A percentile compares a stretch with the other conserved stretches of the same genome.
Conservation (phyloP, 495 filamentous ascomycete genomes). For the Aspergillus sclerotiicarbonarius region DNA sequence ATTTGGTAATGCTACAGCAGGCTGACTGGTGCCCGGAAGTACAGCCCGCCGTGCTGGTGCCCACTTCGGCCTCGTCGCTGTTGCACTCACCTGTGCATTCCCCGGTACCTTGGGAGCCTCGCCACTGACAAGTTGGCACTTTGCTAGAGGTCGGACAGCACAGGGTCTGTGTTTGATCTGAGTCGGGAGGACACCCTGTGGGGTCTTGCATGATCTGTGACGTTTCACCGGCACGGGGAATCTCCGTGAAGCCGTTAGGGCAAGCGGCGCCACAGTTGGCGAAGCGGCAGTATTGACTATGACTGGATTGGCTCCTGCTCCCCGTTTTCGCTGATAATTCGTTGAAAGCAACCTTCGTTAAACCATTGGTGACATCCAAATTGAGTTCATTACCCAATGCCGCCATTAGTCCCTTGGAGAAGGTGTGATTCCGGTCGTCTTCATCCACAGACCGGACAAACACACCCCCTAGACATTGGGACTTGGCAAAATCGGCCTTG, state of each 20-base stretch:
- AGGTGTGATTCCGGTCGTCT: not conserved
- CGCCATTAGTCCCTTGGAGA: not conserved
- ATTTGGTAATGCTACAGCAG: not conserved
- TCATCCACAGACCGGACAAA: conserved; percentile 40
- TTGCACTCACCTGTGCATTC: not conserved
- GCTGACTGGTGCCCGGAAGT: not conserved
- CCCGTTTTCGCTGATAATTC: not conserved
- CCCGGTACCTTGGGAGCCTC: not conserved
- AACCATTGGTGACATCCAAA: not conserved
- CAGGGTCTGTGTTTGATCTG: not conserved
- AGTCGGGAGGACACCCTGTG: not conserved
- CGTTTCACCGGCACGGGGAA: not conserved
- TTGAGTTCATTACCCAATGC: not conserved
- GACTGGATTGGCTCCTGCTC: not conserved
- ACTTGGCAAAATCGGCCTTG: conserved; percentile 40
- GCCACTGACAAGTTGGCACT: not conserved
- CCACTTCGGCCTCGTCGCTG: not conserved
- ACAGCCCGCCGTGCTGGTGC: not conserved
- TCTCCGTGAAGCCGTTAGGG: conserved; percentile 2
- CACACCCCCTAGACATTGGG: conserved; percentile 38
- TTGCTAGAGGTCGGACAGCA: not conserved
- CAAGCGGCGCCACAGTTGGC: conserved; percentile 1
- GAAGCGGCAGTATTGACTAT: not conserved
- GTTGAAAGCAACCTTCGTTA: not conserved
- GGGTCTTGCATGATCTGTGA: conserved; percentile 1